Evolutionary conservation across 306 rosid genomes (phyloP).

Genomic region (Glycine latifolia): DNA sequence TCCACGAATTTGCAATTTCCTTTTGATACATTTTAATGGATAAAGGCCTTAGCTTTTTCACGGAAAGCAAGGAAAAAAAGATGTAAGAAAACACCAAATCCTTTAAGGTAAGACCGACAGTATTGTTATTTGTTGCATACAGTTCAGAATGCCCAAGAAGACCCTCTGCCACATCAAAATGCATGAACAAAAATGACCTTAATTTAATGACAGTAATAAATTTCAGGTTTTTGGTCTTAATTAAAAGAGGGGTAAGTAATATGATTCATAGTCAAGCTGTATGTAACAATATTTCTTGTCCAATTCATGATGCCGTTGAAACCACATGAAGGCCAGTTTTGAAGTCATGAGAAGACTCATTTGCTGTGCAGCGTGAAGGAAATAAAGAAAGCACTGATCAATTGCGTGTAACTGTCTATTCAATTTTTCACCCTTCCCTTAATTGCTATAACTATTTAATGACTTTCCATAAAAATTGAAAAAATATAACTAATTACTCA

Average conservation of each 20-base stretch:
- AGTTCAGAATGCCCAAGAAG: background rate
- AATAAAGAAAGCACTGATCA: background rate
- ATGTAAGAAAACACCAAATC: conserved; percentile 15
- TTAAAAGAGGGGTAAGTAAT: conserved; percentile 36
- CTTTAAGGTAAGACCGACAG: background rate
- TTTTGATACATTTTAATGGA: background rate
- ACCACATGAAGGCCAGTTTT: background rate
- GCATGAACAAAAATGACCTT: background rate
- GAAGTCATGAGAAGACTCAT: background rate
- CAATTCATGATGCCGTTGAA: conserved; percentile 35
- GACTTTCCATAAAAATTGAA: background rate
- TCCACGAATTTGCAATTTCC: background rate
- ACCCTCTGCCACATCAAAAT: too few species aligned
- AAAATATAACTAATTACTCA: background rate
- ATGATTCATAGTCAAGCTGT: background rate
- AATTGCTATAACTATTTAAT: background rate
- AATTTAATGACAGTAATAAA: background rate
- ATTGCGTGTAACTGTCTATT: background rate
- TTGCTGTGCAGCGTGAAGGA: background rate
- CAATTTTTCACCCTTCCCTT: background rate
- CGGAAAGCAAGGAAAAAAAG: background rate
- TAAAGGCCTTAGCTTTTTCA: background rate
- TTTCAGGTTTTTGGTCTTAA: background rate
- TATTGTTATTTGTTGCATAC: background rate
- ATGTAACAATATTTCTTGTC: conserved; percentile 47